A percentile compares a stretch with the other conserved stretches of the same genome.
phyloP scores from a whole-genome alignment of 768 basidiomycete genomes.

The Leccinum ochraceum region DNA sequence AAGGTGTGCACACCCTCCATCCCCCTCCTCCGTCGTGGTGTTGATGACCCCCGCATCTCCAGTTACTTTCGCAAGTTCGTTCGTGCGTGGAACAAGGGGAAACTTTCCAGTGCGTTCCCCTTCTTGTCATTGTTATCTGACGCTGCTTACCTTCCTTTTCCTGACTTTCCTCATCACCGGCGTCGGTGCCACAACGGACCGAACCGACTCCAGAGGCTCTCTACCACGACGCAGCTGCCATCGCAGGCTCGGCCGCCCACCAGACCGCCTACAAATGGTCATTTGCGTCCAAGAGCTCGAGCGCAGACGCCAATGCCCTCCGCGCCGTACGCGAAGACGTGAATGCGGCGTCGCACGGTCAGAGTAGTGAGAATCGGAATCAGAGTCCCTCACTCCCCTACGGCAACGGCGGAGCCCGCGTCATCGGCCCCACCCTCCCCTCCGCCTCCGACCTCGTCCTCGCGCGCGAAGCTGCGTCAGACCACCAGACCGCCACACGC shows the following conservation, averaged over 20 bases:
- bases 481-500: constrained; percentile 53
- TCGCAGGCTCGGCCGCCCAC: constrained; percentile 55
- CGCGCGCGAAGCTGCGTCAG: constrained; percentile 61
- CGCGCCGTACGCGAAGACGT: constrained; percentile 61
- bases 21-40: constrained; percentile 31
- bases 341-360: constrained; percentile 41
- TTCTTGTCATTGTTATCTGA: not conserved
- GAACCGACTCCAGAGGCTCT: constrained; percentile 42
- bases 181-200: not conserved
- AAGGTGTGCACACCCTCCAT: constrained; percentile 52
- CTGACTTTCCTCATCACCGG: not conserved
- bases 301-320: constrained; percentile 60
- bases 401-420: constrained; percentile 38
- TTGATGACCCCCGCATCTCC: constrained; percentile 11
- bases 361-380: not conserved
- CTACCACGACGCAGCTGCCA: constrained; percentile 62
- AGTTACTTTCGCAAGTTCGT: constrained; percentile 95
- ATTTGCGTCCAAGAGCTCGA: constrained; percentile 67
- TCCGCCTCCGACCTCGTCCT: constrained; percentile 67
- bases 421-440: constrained; percentile 71
- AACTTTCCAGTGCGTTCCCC: constrained; percentile 53
- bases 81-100: constrained; percentile 86
- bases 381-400: not conserved
- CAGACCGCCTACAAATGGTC: constrained; percentile 90
- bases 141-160: not conserved